These are phyloP conservation scores for Haematococcus lacustris DNA, from an alignment of 139 green algal genomes.

Conservation along the genomic window DNA sequence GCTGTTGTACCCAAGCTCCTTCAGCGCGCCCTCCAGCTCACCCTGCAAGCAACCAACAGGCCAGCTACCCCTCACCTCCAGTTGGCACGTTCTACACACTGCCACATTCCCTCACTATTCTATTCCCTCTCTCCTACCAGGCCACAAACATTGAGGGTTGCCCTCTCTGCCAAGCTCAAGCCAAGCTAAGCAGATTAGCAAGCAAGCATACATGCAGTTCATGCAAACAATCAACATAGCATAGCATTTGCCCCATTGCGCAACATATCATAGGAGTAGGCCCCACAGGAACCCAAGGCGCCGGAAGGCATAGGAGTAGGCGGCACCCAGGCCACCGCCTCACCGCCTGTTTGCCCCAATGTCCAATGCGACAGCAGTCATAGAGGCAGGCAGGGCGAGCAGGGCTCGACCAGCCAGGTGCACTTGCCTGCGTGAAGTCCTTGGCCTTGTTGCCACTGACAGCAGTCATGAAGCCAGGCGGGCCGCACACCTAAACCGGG, in stretches of 20 bases:
- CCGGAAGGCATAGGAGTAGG: not conserved
- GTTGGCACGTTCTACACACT: not conserved
- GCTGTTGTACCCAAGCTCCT: not conserved
- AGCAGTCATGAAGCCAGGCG: slow-evolving; percentile 49
- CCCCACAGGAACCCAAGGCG: not conserved
- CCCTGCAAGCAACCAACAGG: not conserved
- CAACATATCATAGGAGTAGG: not conserved
- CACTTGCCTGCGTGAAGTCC: slow-evolving; percentile 26
- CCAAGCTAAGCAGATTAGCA: too few species aligned
- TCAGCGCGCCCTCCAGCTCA: not conserved
- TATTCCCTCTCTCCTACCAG: not conserved
- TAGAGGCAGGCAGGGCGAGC: not conserved
- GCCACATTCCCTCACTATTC: not conserved
- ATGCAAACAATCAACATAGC: not conserved
- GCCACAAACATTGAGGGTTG: not conserved
- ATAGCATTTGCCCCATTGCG: not conserved
- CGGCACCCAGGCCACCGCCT: not conserved
- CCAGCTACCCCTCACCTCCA: not conserved
- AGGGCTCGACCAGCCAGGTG: not conserved
- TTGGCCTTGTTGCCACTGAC: slow-evolving; percentile 42
- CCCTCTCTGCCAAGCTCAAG: not conserved
- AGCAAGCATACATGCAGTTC: too few species aligned
- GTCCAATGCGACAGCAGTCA: not conserved
- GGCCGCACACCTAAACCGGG: slow-evolving; percentile 16
- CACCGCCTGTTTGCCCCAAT: not conserved